A percentile compares a stretch with the other conserved stretches of the same genome.
Evolutionary conservation across 768 basidiomycete genomes (phyloP).

Genomic region (Pholiota microspora): DNA sequence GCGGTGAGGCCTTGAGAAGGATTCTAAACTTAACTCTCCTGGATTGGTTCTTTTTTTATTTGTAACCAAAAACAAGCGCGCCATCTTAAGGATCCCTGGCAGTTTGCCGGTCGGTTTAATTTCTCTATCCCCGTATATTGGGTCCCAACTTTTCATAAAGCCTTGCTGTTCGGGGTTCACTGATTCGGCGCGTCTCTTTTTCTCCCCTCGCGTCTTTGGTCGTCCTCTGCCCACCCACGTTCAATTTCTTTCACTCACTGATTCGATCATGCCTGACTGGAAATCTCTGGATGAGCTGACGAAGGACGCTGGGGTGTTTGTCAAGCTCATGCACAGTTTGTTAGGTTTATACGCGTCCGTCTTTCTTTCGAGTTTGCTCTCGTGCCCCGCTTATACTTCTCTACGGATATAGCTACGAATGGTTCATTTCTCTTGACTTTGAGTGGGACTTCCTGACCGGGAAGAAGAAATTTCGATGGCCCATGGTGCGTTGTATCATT

Average conservation of each 20-base stretch:
- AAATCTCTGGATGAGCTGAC: slow-evolving; percentile 42
- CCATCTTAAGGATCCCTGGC: slow-evolving; percentile 9
- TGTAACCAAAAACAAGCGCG: neutral
- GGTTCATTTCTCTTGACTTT: slow-evolving; percentile 57
- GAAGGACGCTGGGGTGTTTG: slow-evolving; percentile 43
- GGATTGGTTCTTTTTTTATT: neutral
- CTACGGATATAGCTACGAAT: slow-evolving; percentile 56
- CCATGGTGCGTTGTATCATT: slow-evolving; percentile 45
- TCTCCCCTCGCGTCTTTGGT: slow-evolving; percentile 1
- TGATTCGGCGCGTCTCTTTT: neutral
- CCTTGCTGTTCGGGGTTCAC: neutral
- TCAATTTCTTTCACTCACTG: neutral
- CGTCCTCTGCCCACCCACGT: neutral
- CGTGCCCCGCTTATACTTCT: neutral
- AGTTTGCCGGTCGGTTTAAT: neutral
- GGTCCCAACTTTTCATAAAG: slow-evolving; percentile 2
- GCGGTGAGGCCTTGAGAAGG: neutral
- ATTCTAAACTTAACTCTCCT: neutral
- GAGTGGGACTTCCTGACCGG: slow-evolving; percentile 61
- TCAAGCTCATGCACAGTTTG: slow-evolving; percentile 55
- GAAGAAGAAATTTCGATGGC: slow-evolving; percentile 62
- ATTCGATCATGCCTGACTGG: slow-evolving; percentile 51
- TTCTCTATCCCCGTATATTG: slow-evolving; percentile 3
- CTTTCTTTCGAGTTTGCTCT: neutral
- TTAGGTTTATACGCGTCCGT: slow-evolving; percentile 56